Evolutionary conservation across 257 asterid genomes (phyloP).

Genomic region (Haberlea rhodopensis): DNA sequence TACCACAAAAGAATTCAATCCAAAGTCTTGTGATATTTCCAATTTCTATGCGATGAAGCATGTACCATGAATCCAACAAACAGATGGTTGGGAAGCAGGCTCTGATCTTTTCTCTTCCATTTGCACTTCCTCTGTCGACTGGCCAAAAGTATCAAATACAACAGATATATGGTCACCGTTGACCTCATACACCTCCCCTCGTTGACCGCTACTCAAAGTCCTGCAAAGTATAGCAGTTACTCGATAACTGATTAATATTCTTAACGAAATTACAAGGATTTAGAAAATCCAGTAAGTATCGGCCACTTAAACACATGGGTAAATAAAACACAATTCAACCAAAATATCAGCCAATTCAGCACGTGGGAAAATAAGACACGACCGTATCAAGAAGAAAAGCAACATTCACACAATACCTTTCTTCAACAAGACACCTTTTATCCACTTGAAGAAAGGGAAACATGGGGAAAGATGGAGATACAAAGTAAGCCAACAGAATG

Average conservation of each 20-base stretch:
- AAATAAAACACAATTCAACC: background rate
- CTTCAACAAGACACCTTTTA: too few species aligned
- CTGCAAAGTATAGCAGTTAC: conserved; percentile 39
- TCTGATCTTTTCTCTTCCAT: conserved; percentile 47
- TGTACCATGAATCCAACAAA: conserved; percentile 83
- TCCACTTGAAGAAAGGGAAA: too few species aligned
- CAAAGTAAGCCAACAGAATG: conserved; percentile 21
- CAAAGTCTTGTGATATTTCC: conserved; percentile 13
- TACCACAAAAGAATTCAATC: background rate
- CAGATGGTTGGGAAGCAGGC: conserved; percentile 49
- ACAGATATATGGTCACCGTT: conserved; percentile 81
- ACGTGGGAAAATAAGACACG: too few species aligned
- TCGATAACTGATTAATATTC: conserved; percentile 23
- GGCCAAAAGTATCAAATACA: conserved; percentile 52
- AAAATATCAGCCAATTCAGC: too few species aligned
- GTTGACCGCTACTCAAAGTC: conserved; percentile 70
- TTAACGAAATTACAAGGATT: conserved; percentile 18
- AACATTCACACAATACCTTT: too few species aligned
- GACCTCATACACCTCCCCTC: conserved; percentile 96
- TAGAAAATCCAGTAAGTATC: conserved; percentile 13
- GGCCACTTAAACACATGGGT: conserved; percentile 18
- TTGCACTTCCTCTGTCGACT: conserved; percentile 32
- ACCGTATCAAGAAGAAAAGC: too few species aligned
- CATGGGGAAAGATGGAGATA: too few species aligned
- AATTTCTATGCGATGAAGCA: conserved; percentile 22